These are phyloP conservation scores for Tulasnella sp. DNA, from an alignment of 768 basidiomycete species.

Conservation along the genomic window DNA sequence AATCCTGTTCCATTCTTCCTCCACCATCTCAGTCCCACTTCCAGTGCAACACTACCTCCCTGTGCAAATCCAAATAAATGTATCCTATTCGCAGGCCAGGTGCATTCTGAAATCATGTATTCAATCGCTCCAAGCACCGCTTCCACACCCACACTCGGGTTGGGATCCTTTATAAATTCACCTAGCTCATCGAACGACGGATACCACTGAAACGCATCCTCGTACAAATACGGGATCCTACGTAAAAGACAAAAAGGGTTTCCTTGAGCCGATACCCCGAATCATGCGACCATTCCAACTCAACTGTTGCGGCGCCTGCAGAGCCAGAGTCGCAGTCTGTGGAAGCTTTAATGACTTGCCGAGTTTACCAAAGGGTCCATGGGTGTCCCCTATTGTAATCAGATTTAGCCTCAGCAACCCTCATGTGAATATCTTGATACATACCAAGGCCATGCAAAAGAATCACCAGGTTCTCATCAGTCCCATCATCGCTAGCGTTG, in stretches of 20 bases:
- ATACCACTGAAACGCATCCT: conserved; percentile 71
- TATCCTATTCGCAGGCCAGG: conserved; percentile 55
- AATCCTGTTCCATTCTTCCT: conserved; percentile 23
- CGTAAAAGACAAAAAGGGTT: too few species aligned
- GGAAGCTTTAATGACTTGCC: conserved; percentile 68
- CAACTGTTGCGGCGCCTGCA: conserved; percentile 73
- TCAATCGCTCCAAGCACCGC: conserved; percentile 40
- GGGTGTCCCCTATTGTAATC: conserved; percentile 55
- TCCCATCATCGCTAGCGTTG: conserved; percentile 62
- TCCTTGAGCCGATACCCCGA: too few species aligned
- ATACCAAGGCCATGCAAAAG: conserved; percentile 77
- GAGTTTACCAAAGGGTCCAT: conserved; percentile 60
- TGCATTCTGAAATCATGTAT: conserved; percentile 45
- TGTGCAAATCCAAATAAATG: conserved; percentile 85
- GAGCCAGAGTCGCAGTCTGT: conserved; percentile 71
- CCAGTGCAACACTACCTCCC: conserved; percentile 65
- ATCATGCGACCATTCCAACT: too few species aligned
- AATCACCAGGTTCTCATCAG: conserved; percentile 73
- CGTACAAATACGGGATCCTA: conserved; percentile 64
- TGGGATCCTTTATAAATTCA: conserved; percentile 51
- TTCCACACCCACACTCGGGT: conserved; percentile 57
- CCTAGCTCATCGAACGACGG: conserved; percentile 68
- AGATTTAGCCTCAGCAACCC: neutral
- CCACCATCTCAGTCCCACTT: conserved; percentile 50
- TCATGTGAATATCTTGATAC: conserved; percentile 19